Base-by-base conservation (phyloP, 441 rosid species). In the Populus trichocarpa region DNA sequence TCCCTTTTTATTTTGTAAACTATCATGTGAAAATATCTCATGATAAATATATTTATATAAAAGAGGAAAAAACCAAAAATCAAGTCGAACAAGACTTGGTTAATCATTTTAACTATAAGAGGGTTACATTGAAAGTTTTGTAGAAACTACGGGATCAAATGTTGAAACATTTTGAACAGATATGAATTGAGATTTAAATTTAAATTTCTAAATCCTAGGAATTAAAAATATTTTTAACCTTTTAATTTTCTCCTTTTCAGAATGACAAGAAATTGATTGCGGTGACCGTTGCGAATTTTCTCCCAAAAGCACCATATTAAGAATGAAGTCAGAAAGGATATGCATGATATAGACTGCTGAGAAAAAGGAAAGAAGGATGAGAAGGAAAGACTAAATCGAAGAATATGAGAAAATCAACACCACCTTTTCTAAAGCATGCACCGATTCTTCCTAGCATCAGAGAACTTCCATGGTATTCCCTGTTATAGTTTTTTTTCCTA, bases 251-350 rank as follows among this genome's bases (percentile, higher is more conserved):
- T 50, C n/a, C 0, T 16, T 50, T 50, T 16, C n/a, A 50, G 5
- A 50, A 50, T 16, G n/a, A 50, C n/a, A 16, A 50, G 8, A 50
- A 50, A 16, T 50, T 50, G 20, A 50, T 50, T 50, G n/a, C 0
- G 59, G n/a, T 14, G 59, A 50, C 59, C n/a, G n/a, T 50, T 50
- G 59, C n/a, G 26, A 20, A 36, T 66, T 36, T 53, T 69, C 9
- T 67, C 11, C 40, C 65, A 65, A 25, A 32, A 30, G 26, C 28
- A 72, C 35, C 68, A 78, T 70, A 22, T n/a, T 25, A 32, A 63
- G 77, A 59, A 77, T 67, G 42, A 63, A 74, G 75, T 18, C 71
- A 76, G 71, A 73, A 72, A 73, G n/a, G 28, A 40, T 26, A 57
- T 10, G 50, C 14, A 3, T 36, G 20, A 9, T 4, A 64, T 9